Evolutionary conservation across 2,329 filamentous ascomycete species (phyloP), one percentile per base, ranked within the genome.

Genomic region (Penicillium sp.): DNA sequence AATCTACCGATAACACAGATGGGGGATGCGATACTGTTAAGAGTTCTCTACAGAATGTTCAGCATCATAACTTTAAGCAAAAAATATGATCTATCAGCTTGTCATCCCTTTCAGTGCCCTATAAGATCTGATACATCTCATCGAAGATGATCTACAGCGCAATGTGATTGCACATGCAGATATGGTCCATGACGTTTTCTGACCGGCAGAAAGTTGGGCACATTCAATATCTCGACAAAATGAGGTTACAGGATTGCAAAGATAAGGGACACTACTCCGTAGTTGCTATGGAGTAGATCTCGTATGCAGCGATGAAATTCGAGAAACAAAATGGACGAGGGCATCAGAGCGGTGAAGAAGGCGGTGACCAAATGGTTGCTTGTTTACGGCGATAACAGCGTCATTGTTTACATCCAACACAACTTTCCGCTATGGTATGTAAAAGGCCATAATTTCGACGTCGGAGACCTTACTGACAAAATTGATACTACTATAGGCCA

Each of bases 401-500:
- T 53, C 50, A 53, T 47, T 52, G 48, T 48, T 42, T 52, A 41
- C 42, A 21, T 44, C 16, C 27, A 42, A 9, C 42, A 45, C 24
- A 27, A 14, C 40, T 31, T 40, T 43, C 6, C 27, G 43, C n/a
- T 18, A 54, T 54, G 51, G 51, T 54, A 45, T n/a, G 41, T 29
- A 3, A 18, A 13, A n/a, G 9, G 8, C 8, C 22, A 11, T 18
- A 27, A 46, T 42, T 41, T 39, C 14, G 18, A 27, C 14, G n/a
- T 34, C 29, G 16, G 18, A 53, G 32, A 18, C 14, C 27, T 16
- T 34, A 6, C 5, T 9, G 18, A 31, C 14, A 16, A 9, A 44
- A 38, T 21, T 5, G 9, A 13, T 22, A 18, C 38, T 53, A 10
- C 62, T 57, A 9, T 58, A 73, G 70, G 69, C 70, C 49, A 84